These are phyloP conservation scores for Chalciporus chontae DNA, from an alignment of 768 basidiomycete genomes.

Conservation along the genomic window DNA sequence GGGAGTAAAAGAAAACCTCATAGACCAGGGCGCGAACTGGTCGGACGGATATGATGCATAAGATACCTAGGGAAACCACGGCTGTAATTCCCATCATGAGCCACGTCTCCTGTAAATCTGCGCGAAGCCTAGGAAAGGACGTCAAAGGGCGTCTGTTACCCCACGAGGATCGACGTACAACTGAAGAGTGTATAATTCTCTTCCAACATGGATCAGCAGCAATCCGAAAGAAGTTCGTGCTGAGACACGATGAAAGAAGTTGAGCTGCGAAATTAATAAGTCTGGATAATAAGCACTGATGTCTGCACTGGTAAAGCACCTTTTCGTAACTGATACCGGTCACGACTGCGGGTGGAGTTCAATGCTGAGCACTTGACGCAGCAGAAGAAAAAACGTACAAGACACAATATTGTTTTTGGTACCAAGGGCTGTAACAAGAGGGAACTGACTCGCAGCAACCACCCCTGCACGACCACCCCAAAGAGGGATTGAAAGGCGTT, in stretches of 20 bases:
- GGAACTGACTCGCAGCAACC: constrained; percentile 37
- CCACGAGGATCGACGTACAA: constrained; percentile 3
- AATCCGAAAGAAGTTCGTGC: constrained; percentile 46
- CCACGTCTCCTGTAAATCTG: constrained; percentile 9
- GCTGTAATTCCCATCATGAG: constrained; percentile 37
- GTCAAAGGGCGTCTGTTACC: background rate
- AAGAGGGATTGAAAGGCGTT: constrained; percentile 7
- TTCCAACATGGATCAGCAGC: constrained; percentile 45
- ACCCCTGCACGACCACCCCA: constrained; percentile 31
- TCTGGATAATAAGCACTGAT: background rate
- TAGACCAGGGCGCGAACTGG: constrained; percentile 45
- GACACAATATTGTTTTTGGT: constrained; percentile 49
- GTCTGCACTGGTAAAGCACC: constrained; percentile 6
- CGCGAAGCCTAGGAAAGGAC: background rate
- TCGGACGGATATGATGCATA: constrained; percentile 46
- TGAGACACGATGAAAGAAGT: constrained; percentile 45
- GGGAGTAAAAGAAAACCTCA: constrained; percentile 50
- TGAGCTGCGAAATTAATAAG: constrained; percentile 29
- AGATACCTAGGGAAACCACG: constrained; percentile 36
- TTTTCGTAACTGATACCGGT: constrained; percentile 29
- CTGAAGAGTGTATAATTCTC: constrained; percentile 2
- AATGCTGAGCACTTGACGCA: background rate
- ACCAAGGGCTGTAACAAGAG: constrained; percentile 43
- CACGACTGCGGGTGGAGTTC: constrained; percentile 15
- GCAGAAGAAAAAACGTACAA: constrained; percentile 17